Base-by-base conservation (phyloP, 495 filamentous ascomycete species). In the Trichoderma virens region DNA sequence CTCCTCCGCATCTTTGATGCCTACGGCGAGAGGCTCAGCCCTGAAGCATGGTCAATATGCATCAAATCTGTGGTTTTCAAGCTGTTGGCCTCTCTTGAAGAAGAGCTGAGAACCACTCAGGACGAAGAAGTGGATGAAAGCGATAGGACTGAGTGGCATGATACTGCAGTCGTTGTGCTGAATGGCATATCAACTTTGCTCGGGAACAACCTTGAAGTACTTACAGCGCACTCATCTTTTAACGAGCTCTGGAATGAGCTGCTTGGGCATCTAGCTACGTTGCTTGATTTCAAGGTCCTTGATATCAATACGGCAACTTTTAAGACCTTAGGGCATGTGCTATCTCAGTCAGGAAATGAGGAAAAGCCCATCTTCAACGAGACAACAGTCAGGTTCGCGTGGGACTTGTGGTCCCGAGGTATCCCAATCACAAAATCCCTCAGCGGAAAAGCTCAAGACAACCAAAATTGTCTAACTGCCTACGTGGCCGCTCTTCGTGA, bases 1-100 rank as follows among this genome's bases (percentile, higher is more conserved):
- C 76, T 97, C 18, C 83, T 97, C 63, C 83, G 92, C 41, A 97
- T 98, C 61, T 92, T 98, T 67, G 90, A 95, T 74, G 92, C 90
- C 4, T 92, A 92, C 65, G 92, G 90, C 31, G 90, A 93, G 68
- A 86, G 88, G 60, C 80, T 98, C 14, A 86, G 83, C 13, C 83
- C 89, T 0, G 82, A 87, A 68, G 88, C 92, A 13, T 97, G 92
- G 93, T 86, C 85, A 38, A 79, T 92, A 59, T 96, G 91, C 71
- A 82, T 96, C 60, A 87, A 88, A 63, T 83, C 85, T 11, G 88
- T 96, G 8, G 79, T 96, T 9, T 91, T 93, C 69, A 83, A 82
- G 45, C 86, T 96, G 79, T 77, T 95, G 14, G 74, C 79, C 0
- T 83, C 81, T 0, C 78, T 83, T n/a, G 79, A 84, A 65, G 65